A percentile compares a stretch with the other conserved stretches of the same genome.
phyloP scores from a whole-genome alignment of 2,329 filamentous ascomycete species.

The Hypoxylon sp. region DNA sequence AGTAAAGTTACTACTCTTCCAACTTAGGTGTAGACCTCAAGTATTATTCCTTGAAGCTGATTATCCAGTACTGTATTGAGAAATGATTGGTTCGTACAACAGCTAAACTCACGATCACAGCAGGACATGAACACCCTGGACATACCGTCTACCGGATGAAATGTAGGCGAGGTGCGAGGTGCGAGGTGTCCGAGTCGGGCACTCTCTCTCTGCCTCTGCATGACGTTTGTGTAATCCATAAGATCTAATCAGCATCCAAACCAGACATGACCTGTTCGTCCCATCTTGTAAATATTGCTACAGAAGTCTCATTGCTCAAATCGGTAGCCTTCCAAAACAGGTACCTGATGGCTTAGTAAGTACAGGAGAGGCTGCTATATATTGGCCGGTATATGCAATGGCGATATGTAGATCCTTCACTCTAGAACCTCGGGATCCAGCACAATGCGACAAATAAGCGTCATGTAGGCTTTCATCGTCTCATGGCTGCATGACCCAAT shows the following conservation, averaged over 20 bases:
- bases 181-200: slow-evolving; percentile 11
- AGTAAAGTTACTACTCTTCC: neutral
- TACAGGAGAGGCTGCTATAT: slow-evolving; percentile 28
- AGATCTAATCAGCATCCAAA: slow-evolving; percentile 3
- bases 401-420: slow-evolving; percentile 21
- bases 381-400: slow-evolving; percentile 36
- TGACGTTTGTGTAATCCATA: neutral
- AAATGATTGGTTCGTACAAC: neutral
- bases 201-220: slow-evolving; percentile 14
- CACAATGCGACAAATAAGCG: slow-evolving; percentile 19
- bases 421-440: slow-evolving; percentile 20
- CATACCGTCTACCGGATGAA: neutral
- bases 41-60: neutral
- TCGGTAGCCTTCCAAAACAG: slow-evolving; percentile 14
- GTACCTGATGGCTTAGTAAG: slow-evolving; percentile 36
- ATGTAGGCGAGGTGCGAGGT: neutral
- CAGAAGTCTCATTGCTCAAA: neutral
- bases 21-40: neutral
- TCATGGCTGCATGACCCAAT: slow-evolving; percentile 22
- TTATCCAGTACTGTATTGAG: neutral
- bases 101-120: neutral
- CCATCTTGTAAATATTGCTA: slow-evolving; percentile 3
- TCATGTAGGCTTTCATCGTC: slow-evolving; percentile 11
- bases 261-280: neutral
- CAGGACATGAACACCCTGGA: neutral